Conservation (phyloP, 768 basidiomycete genomes). For the Amyloporia xantha region DNA sequence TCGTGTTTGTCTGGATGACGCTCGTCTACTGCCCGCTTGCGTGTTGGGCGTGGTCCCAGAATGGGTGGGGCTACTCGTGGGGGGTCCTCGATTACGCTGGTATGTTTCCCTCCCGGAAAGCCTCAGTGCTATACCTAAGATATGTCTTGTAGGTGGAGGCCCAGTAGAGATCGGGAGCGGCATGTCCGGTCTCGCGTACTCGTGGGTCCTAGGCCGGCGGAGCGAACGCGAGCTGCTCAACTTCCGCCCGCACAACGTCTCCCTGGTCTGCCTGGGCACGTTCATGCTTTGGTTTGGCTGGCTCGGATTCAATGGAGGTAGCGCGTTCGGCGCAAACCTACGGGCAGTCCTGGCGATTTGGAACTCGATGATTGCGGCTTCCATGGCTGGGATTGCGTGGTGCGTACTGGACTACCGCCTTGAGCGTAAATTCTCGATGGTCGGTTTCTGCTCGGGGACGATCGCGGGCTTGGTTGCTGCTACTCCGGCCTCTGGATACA, state of each 20-base stretch:
- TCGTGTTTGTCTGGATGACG: constrained; percentile 81
- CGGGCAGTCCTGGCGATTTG: constrained; percentile 80
- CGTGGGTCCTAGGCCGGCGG: constrained; percentile 82
- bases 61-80: constrained; percentile 82
- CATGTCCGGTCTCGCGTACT: constrained; percentile 76
- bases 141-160: constrained; percentile 52
- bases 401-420: constrained; percentile 73
- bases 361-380: constrained; percentile 85
- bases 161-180: constrained; percentile 88
- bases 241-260: constrained; percentile 86
- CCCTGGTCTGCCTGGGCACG: constrained; percentile 76
- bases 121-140: background rate
- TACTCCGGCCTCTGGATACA: constrained; percentile 80
- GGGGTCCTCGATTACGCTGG: constrained; percentile 89
- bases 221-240: constrained; percentile 64
- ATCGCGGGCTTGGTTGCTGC: constrained; percentile 86
- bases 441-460: constrained; percentile 88
- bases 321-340: constrained; percentile 82
- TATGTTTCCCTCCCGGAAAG: constrained; percentile 26
- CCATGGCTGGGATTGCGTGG: constrained; percentile 80
- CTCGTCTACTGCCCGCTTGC: constrained; percentile 86
- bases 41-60: constrained; percentile 74
- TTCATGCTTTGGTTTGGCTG: constrained; percentile 86
- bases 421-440: constrained; percentile 81
- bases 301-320: constrained; percentile 89